phyloP scores from a whole-genome alignment of 371 early-diverging fungal genomes.

The Haplosporangium sp. region DNA sequence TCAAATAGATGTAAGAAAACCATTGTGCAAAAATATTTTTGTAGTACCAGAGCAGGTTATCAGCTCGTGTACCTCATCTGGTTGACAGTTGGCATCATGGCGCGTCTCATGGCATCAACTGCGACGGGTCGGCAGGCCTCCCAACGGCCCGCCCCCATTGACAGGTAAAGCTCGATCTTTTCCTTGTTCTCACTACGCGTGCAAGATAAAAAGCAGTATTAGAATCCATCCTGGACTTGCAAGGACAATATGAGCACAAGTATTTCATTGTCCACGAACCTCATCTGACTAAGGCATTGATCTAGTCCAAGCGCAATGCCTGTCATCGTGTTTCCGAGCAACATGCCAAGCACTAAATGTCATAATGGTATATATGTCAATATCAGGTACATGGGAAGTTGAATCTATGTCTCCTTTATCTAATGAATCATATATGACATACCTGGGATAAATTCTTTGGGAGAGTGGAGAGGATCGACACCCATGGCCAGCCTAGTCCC shows the following conservation, averaged over 20 bases:
- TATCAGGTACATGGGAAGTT: no score
- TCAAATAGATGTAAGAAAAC: background rate
- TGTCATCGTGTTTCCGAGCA: slow-evolving; percentile 87
- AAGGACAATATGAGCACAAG: background rate
- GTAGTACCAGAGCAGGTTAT: background rate
- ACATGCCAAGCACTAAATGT: slow-evolving; percentile 72
- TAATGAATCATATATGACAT: background rate
- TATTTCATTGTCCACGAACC: slow-evolving; percentile 20
- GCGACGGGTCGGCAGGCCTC: slow-evolving; percentile 83
- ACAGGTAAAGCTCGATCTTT: slow-evolving; percentile 77
- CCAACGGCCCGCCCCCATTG: slow-evolving; percentile 88
- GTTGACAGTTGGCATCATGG: slow-evolving; percentile 87
- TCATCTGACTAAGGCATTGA: slow-evolving; percentile 60
- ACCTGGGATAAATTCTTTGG: slow-evolving; percentile 88
- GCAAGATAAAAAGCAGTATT: background rate
- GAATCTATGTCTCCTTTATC: no score
- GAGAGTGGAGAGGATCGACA: slow-evolving; percentile 78
- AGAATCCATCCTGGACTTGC: background rate
- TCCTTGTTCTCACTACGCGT: slow-evolving; percentile 68
- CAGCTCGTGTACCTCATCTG: slow-evolving; percentile 66
- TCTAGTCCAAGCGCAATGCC: slow-evolving; percentile 84
- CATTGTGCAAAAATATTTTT: background rate
- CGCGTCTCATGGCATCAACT: slow-evolving; percentile 76
- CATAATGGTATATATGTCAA: no score
- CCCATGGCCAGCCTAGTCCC: slow-evolving; percentile 78